phyloP scores from a whole-genome alignment of 116 monocot species.

The Zostera marina region DNA sequence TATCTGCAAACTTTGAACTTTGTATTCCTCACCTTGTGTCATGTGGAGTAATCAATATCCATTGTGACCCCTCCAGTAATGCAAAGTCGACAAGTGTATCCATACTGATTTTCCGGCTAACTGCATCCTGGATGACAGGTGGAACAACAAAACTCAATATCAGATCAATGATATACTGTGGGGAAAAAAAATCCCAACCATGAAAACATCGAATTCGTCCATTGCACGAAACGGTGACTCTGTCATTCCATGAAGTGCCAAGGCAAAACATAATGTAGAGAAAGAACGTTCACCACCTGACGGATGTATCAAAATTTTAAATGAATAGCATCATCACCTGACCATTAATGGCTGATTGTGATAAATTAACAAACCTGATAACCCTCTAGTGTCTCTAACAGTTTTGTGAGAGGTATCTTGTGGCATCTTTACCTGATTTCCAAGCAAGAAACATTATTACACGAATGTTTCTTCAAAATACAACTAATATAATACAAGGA shows the following conservation, averaged over 20 bases:
- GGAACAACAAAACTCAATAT: background rate
- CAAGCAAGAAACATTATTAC: background rate
- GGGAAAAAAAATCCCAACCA: slow-evolving; percentile 31
- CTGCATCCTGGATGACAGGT: slow-evolving; percentile 55
- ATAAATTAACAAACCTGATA: slow-evolving; percentile 58
- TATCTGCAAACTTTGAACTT: background rate
- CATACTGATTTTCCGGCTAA: slow-evolving; percentile 92
- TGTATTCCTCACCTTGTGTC: slow-evolving; percentile 52
- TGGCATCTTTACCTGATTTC: slow-evolving; percentile 76
- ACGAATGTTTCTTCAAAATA: background rate
- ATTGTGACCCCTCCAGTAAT: slow-evolving; percentile 70
- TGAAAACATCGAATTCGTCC: slow-evolving; percentile 99
- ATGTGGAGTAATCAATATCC: slow-evolving; percentile 97
- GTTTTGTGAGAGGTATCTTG: slow-evolving; percentile 74
- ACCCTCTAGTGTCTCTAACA: slow-evolving; percentile 87
- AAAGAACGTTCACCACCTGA: slow-evolving; percentile 90
- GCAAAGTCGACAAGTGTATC: slow-evolving; percentile 82
- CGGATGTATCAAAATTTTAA: background rate
- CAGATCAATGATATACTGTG: background rate
- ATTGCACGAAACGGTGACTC: slow-evolving; percentile 94
- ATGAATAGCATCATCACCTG: background rate
- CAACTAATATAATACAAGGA: background rate
- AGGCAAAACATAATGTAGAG: slow-evolving; percentile 86
- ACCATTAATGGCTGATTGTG: background rate
- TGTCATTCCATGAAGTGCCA: slow-evolving; percentile 96